Evolutionary conservation across 306 rosid genomes (phyloP).

Genomic region (Hippophae tibetana): DNA sequence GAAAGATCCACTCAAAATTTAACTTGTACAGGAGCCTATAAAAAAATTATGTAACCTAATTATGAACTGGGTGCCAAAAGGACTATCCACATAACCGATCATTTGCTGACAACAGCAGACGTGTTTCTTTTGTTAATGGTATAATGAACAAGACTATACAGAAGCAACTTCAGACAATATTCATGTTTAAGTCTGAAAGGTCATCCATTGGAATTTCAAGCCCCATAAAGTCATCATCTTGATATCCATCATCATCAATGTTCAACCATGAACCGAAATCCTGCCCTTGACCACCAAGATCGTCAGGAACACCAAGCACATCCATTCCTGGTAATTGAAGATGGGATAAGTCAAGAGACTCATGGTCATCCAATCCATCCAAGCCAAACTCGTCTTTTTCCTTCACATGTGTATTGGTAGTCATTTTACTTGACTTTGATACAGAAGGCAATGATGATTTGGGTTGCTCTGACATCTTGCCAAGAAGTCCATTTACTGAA

Average conservation of each 20-base stretch:
- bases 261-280: constrained; percentile 97
- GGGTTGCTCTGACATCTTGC: constrained; percentile 76
- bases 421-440: constrained; percentile 48
- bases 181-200: constrained; percentile 93
- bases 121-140: constrained; percentile 84
- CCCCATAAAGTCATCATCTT: constrained; percentile 95
- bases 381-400: constrained; percentile 52
- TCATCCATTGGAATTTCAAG: constrained; percentile 99
- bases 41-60: constrained; percentile 95
- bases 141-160: constrained; percentile 90
- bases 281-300: constrained; percentile 71
- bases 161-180: constrained; percentile 81
- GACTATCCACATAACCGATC: constrained; percentile 63
- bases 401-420: constrained; percentile 43
- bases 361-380: constrained; percentile 63
- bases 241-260: constrained; percentile 73
- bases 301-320: constrained; percentile 72
- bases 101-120: constrained; percentile 57
- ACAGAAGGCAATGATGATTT: constrained; percentile 55
- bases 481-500: constrained; percentile 87
- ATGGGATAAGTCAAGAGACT: constrained; percentile 73
- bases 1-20: constrained; percentile 71
- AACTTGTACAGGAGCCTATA: constrained; percentile 67
- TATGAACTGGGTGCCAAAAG: constrained; percentile 51
- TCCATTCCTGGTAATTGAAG: constrained; percentile 91